A percentile compares a stretch with the other conserved stretches of the same genome.
Conservation (phyloP, 169 alveolate genomes). For the Eimeria maxima region DNA sequence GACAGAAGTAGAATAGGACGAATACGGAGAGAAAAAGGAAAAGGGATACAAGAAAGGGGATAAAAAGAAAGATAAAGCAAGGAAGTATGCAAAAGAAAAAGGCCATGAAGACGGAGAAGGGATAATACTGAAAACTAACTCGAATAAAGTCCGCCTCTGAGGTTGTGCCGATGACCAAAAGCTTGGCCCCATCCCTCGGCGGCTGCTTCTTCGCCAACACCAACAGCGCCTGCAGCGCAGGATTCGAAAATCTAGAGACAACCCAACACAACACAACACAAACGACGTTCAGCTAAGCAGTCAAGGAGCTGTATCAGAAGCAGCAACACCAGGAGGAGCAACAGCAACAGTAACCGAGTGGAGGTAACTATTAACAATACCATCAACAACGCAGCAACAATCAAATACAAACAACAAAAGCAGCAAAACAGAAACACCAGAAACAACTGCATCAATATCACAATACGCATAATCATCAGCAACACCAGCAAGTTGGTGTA, state of each 20-base stretch:
- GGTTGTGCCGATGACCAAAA: constrained; percentile 98
- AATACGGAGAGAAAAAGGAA: not conserved
- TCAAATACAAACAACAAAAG: not conserved
- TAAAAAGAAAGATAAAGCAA: not conserved
- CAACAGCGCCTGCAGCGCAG: constrained; percentile 97
- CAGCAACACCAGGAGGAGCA: not conserved
- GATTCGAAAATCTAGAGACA: constrained; percentile 94
- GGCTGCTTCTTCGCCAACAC: constrained; percentile 98
- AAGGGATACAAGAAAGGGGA: not conserved
- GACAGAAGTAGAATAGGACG: not conserved
- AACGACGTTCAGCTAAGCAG: not conserved
- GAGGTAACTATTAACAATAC: not conserved
- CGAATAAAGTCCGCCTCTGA: constrained; percentile 93
- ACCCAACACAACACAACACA: not conserved
- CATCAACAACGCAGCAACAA: not conserved
- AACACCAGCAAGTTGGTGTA: not conserved
- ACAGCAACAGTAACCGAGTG: not conserved
- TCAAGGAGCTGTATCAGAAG: not conserved
- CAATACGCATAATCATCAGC: no score
- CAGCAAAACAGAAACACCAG: not conserved
- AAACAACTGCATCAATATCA: not conserved
- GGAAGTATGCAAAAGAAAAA: not conserved
- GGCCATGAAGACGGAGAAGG: not conserved
- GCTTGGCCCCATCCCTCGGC: constrained; percentile 95
- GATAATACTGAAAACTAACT: constrained; percentile 15